Percentiles rank a stretch among this genome's conserved stretches.
These are phyloP conservation scores for Emmonsiellopsis sp. DNA, from an alignment of 2,329 filamentous ascomycete species.

Conservation along the genomic window DNA sequence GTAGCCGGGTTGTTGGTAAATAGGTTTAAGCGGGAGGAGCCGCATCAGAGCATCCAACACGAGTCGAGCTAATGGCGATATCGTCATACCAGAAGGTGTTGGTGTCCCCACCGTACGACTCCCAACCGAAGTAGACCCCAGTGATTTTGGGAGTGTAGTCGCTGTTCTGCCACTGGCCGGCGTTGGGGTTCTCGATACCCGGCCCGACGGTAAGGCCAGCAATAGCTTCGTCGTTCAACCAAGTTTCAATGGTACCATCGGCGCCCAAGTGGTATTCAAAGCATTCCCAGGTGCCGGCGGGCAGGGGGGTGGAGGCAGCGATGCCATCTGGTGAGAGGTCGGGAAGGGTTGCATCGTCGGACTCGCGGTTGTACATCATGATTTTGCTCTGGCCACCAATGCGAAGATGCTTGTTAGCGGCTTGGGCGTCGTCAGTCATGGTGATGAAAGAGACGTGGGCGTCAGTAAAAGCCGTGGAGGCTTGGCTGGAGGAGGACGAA, in stretches of 20 bases:
- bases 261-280: constrained; percentile 53
- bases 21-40: no score
- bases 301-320: constrained; percentile 43
- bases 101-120: constrained; percentile 50
- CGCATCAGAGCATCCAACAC: constrained; percentile 37
- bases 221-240: constrained; percentile 46
- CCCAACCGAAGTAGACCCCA: constrained; percentile 53
- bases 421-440: constrained; percentile 46
- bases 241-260: constrained; percentile 52
- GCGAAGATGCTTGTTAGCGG: constrained; percentile 45
- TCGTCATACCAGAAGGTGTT: constrained; percentile 59
- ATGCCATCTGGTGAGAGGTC: constrained; percentile 52
- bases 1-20: no score
- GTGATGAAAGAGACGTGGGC: constrained; percentile 56
- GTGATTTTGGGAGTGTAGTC: constrained; percentile 43
- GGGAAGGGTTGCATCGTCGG: constrained; percentile 54
- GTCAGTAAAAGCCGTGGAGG: constrained; percentile 46
- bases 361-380: constrained; percentile 56
- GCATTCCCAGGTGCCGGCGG: constrained; percentile 46
- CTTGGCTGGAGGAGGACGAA: constrained; percentile 35
- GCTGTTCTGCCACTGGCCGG: constrained; percentile 43
- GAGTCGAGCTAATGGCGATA: constrained; percentile 39
- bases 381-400: constrained; percentile 53
- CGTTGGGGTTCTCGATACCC: constrained; percentile 42
- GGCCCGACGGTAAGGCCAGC: constrained; percentile 42